Evolutionary conservation across 192 early-diverging fungal genomes (phyloP).

Genomic region (Rhizoclosmatium sp.): DNA sequence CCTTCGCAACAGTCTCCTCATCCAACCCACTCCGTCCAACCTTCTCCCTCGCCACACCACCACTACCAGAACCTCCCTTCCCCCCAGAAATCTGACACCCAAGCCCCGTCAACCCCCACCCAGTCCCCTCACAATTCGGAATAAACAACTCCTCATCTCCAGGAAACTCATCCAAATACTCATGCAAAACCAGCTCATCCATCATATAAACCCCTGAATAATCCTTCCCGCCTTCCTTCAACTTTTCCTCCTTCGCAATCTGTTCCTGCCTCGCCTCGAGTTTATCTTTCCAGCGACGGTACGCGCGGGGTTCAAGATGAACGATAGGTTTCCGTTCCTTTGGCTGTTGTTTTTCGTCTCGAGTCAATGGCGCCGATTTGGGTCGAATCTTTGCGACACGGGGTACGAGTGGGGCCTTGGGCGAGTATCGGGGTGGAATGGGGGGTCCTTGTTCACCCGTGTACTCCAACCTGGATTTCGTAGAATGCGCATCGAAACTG

Average conservation of each 20-base stretch:
- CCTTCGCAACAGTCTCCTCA: conserved; percentile 1
- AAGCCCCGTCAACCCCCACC: background rate
- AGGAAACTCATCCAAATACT: conserved; percentile 31
- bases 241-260: background rate
- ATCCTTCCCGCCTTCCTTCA: background rate
- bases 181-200: background rate
- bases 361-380: background rate
- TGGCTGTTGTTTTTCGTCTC: background rate
- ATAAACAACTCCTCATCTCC: conserved; percentile 39
- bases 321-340: background rate
- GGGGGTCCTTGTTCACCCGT: background rate
- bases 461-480: no score
- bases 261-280: no score
- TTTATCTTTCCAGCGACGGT: no score
- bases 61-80: background rate
- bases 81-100: conserved; percentile 1
- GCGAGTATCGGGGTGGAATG: background rate
- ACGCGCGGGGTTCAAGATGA: no score
- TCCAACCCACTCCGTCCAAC: background rate
- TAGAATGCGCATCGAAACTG: no score
- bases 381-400: conserved; percentile 7
- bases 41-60: background rate
- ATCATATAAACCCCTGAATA: background rate
- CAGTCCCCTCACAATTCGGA: background rate
- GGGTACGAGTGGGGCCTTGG: conserved; percentile 15